Conservation (phyloP, 2,329 filamentous ascomycete species). For the Ophiostoma australiae region DNA sequence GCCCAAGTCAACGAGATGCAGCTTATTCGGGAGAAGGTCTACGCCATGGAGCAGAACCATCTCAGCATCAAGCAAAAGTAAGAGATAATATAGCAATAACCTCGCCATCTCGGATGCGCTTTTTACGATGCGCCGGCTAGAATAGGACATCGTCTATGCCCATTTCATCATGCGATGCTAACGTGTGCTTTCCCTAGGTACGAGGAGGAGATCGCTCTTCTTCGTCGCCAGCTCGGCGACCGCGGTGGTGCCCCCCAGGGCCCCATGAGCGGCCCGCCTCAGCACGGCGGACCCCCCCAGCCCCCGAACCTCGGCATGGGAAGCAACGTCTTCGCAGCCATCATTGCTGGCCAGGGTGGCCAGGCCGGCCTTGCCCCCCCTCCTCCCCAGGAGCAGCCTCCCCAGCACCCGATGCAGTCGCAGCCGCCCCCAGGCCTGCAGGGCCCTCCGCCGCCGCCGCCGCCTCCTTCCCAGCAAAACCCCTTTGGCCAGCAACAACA, state of each 20-base stretch:
- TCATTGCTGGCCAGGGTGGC: slow-evolving; percentile 83
- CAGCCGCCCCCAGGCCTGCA: slow-evolving; percentile 68
- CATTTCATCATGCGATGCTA: neutral
- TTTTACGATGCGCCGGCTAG: neutral
- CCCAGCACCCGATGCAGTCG: slow-evolving; percentile 64
- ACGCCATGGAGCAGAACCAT: slow-evolving; percentile 85
- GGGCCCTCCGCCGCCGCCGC: slow-evolving; percentile 52
- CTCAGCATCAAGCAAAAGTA: slow-evolving; percentile 88
- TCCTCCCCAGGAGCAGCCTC: slow-evolving; percentile 54
- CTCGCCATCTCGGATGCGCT: neutral
- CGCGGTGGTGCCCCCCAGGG: slow-evolving; percentile 60
- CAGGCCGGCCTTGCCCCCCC: slow-evolving; percentile 81
- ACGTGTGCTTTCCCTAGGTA: slow-evolving; percentile 57
- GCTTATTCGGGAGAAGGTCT: slow-evolving; percentile 88
- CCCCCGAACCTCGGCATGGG: slow-evolving; percentile 87
- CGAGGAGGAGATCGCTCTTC: slow-evolving; percentile 79
- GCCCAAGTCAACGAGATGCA: slow-evolving; percentile 93
- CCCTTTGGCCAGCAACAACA: slow-evolving; percentile 62
- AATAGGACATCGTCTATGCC: neutral
- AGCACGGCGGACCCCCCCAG: slow-evolving; percentile 74
- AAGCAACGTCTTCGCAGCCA: slow-evolving; percentile 88
- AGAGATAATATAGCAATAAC: slow-evolving; percentile 32
- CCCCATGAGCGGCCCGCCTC: slow-evolving; percentile 62
- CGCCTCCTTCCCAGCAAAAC: slow-evolving; percentile 60
- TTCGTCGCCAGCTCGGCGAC: slow-evolving; percentile 81